Evolutionary conservation across 768 basidiomycete species (phyloP).

Genomic region (Agaricus sinodeliciosus): DNA sequence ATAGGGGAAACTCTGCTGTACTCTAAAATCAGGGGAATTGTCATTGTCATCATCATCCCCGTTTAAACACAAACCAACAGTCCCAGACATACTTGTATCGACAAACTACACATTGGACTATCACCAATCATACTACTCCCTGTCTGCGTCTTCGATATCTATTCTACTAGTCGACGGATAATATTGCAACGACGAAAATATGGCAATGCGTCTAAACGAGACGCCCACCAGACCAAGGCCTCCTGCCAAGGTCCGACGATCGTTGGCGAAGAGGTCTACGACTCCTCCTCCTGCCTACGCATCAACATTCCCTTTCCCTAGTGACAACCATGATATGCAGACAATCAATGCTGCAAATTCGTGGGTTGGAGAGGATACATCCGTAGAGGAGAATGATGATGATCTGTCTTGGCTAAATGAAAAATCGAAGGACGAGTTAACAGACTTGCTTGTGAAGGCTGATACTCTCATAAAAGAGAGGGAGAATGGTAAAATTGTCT

Average conservation of each 20-base stretch:
- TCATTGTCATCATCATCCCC: not conserved
- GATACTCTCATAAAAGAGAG: conserved; percentile 71
- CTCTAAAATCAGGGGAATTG: too few species aligned
- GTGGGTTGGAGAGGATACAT: conserved; percentile 14
- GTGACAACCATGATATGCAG: conserved; percentile 5
- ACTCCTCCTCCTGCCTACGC: conserved; percentile 56
- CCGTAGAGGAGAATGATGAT: conserved; percentile 7
- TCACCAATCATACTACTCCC: not conserved
- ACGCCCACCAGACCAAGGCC: conserved; percentile 58
- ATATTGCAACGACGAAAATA: not conserved
- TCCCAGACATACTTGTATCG: not conserved
- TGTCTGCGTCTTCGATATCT: not conserved
- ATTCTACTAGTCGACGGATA: not conserved
- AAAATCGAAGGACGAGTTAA: conserved; percentile 67
- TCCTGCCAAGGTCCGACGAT: conserved; percentile 59
- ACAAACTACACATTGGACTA: not conserved
- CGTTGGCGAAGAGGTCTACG: conserved; percentile 25
- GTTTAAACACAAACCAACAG: not conserved
- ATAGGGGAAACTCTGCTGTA: too few species aligned
- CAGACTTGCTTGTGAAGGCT: conserved; percentile 63
- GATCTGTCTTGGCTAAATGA: conserved; percentile 45
- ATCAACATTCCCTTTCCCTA: conserved; percentile 29
- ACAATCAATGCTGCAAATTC: not conserved
- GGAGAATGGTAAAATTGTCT: conserved; percentile 53
- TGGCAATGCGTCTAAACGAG: conserved; percentile 19